Conservation (phyloP, 768 basidiomycete genomes). For the Cystoderma amianthinum region DNA sequence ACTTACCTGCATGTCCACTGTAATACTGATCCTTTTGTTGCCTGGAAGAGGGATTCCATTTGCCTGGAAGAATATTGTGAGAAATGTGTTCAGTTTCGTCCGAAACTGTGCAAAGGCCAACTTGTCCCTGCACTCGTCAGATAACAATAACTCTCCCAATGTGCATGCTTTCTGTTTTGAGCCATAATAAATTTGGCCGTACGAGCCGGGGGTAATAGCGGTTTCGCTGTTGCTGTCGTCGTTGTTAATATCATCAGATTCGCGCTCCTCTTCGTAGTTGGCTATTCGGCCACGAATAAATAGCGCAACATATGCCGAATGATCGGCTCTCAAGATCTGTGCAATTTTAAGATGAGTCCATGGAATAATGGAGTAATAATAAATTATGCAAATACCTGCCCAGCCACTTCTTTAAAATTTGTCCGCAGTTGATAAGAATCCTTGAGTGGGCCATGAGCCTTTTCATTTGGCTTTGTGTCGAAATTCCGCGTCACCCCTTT, state of each 20-base stretch:
- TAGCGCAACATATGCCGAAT: conserved; percentile 5
- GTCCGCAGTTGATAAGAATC: conserved; percentile 14
- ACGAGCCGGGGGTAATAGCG: too few relatives aligned
- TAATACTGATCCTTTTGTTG: too few relatives aligned
- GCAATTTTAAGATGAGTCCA: background rate
- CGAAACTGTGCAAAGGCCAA: too few relatives aligned
- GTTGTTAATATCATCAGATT: conserved; percentile 1
- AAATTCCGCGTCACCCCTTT: conserved; percentile 24
- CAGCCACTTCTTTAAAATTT: conserved; percentile 23
- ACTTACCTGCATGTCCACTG: too few relatives aligned
- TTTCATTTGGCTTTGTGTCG: conserved; percentile 22
- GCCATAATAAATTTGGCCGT: background rate
- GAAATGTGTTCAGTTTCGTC: too few relatives aligned
- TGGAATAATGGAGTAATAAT: background rate
- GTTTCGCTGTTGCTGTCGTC: background rate
- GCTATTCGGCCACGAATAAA: conserved; percentile 9
- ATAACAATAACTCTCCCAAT: too few relatives aligned
- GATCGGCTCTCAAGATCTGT: conserved; percentile 13
- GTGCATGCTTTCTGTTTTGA: conserved; percentile 3
- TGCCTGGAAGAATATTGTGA: too few relatives aligned
- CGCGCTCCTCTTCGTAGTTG: conserved; percentile 3
- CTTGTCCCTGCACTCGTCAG: too few relatives aligned
- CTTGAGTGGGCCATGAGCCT: conserved; percentile 20
- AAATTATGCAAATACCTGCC: conserved; percentile 15
- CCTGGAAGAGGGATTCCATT: too few relatives aligned